Evolutionary conservation across 148 eudicot genomes (phyloP), one percentile per base, ranked within the genome.

Genomic region (Cornus florida): DNA sequence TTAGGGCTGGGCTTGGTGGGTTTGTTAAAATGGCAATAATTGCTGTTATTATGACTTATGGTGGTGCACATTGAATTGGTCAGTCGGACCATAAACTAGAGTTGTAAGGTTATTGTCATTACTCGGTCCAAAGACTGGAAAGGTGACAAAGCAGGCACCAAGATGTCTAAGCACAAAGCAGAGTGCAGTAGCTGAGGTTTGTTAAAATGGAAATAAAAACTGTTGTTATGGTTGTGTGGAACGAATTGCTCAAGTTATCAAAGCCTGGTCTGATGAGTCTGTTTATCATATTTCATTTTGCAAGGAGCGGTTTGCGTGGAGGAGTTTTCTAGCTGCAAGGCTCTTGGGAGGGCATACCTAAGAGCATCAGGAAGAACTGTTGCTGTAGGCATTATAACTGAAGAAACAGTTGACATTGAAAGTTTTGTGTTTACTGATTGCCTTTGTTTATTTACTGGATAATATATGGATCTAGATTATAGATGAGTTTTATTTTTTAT

Each of bases 41-140:
- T 28, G 28, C 28, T 28, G 28, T 28, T 28, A 0, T 28, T 28
- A 28, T 28, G 28, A 28, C 28, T 28, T 28, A 28, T 28, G 28
- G 28, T 28, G 28, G 28, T 28, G 28, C 28, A 28, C 28, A 28
- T 28, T 28, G 28, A 28, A 28, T 28, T 28, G 28, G 28, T 28
- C 28, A 28, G 28, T 28, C 1, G 28, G 28, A 28, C 28, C 28
- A 28, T 28, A 28, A 28, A 28, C 91, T 65, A 88, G 85, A 86
- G 87, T 96, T 75, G 88, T 81, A 32, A 96, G 83, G 83, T 91
- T 96, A 79, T 75, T 86, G 77, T 91, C 99, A 10, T 88, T 96
- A 88, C 92, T 96, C 50, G 93, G 93, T 85, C 85, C 99, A 13
- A 96, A 93, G 86, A 96, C 97, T 16, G 99, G 99, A 14, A 93